Conservation (phyloP, 2,329 filamentous ascomycete species). For the Microsporum ferrugineum region DNA sequence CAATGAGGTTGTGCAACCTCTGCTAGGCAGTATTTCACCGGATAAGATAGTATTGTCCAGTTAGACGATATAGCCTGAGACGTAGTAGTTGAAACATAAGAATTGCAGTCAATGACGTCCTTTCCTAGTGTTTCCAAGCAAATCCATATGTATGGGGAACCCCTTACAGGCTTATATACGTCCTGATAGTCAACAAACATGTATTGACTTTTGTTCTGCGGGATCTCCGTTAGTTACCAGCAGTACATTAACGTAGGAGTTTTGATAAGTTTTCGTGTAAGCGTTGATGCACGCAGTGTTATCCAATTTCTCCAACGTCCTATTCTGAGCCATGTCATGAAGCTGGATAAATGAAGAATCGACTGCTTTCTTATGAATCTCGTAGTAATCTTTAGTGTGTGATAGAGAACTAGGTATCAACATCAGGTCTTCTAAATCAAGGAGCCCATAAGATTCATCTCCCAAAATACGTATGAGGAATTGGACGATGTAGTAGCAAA, state of each 20-base stretch:
- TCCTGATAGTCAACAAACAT: neutral
- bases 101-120: neutral
- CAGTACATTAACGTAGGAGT: neutral
- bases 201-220: neutral
- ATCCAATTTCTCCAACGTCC: neutral
- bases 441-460: neutral
- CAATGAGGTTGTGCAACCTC: slow-evolving; percentile 15
- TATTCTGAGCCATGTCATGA: neutral
- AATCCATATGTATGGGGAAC: neutral
- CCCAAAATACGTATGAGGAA: neutral
- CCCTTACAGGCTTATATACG: neutral
- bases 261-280: neutral
- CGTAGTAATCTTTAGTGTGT: neutral
- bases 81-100: neutral
- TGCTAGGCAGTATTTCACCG: slow-evolving; percentile 1
- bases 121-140: neutral
- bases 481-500: neutral
- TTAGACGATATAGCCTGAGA: neutral
- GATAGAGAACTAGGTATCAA: neutral
- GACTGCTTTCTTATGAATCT: neutral
- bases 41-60: neutral
- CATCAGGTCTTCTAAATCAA: neutral
- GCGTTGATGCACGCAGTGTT: neutral
- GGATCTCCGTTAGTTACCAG: neutral
- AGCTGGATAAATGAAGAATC: neutral